Evolutionary conservation across 257 asterid genomes (phyloP).

Genomic region (Nicotiana tomentosiformis): DNA sequence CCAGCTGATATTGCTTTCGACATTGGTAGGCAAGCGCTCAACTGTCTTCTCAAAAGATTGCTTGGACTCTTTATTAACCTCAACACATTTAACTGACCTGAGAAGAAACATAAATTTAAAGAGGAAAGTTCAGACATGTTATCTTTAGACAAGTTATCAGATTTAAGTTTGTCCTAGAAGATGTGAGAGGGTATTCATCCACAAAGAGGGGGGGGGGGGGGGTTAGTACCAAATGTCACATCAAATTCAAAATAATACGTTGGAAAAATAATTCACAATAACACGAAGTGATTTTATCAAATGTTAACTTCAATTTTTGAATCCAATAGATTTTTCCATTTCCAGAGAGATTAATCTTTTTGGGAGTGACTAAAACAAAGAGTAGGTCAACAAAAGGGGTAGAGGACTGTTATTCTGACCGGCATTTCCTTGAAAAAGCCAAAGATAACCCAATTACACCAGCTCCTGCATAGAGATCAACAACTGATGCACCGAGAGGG

Average conservation of each 20-base stretch:
- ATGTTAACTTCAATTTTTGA: neutral
- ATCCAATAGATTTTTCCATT: neutral
- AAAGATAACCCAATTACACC: constrained; percentile 93
- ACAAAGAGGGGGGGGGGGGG: neutral
- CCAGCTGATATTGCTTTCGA: constrained; percentile 82
- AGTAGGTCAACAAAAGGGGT: neutral
- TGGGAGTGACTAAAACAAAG: neutral
- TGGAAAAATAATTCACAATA: constrained; percentile 3
- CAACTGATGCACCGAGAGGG: constrained; percentile 79
- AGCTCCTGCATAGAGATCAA: constrained; percentile 95
- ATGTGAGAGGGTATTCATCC: neutral
- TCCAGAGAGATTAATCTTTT: neutral
- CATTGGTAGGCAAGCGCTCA: constrained; percentile 57
- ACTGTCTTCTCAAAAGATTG: constrained; percentile 78
- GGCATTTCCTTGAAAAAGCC: constrained; percentile 79
- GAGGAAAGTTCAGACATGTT: neutral
- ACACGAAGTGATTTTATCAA: neutral
- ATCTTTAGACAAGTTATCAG: neutral
- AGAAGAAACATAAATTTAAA: neutral
- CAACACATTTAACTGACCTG: constrained; percentile 95
- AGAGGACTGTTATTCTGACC: constrained; percentile 32
- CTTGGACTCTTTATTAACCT: constrained; percentile 86
- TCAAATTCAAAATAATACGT: neutral
- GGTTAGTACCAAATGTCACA: neutral
- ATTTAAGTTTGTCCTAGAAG: neutral